Percentiles rank a stretch among this genome's conserved stretches.
These are phyloP conservation scores for Apiosordaria backusii DNA, from an alignment of 495 filamentous ascomycete genomes.

Conservation along the genomic window DNA sequence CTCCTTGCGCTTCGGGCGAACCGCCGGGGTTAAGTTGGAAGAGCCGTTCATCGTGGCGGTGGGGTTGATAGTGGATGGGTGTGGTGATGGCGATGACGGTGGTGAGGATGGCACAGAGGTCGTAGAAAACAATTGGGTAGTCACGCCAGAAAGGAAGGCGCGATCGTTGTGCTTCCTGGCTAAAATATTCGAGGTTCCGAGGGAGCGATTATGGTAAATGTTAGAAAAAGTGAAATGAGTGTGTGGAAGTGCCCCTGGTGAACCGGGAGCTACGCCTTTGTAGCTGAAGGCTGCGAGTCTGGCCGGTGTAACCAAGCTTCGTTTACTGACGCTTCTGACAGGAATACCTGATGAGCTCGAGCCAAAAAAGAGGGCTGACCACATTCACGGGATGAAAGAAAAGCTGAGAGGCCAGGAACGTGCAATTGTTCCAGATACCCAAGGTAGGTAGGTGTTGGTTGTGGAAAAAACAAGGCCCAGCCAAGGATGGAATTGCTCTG, in stretches of 20 bases:
- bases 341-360: conserved; percentile 23
- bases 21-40: conserved; percentile 19
- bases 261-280: background rate
- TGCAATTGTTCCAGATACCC: too few relatives aligned
- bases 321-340: conserved; percentile 8
- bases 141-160: background rate
- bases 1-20: conserved; percentile 52
- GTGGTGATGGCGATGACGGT: background rate
- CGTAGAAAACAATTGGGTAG: background rate
- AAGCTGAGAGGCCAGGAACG: background rate
- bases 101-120: background rate
- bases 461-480: background rate
- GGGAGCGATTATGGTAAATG: background rate
- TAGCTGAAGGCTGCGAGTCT: background rate
- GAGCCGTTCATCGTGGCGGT: conserved; percentile 40
- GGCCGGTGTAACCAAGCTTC: background rate
- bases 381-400: conserved; percentile 19
- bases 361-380: conserved; percentile 21
- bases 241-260: background rate
- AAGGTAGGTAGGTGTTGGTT: too few relatives aligned
- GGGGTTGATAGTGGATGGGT: background rate
- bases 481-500: background rate
- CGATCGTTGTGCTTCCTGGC: background rate
- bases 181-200: background rate
- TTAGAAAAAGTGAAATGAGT: background rate